Conservation (phyloP, 1,284 basidiomycete genomes). For the Volvariella surrecta region DNA sequence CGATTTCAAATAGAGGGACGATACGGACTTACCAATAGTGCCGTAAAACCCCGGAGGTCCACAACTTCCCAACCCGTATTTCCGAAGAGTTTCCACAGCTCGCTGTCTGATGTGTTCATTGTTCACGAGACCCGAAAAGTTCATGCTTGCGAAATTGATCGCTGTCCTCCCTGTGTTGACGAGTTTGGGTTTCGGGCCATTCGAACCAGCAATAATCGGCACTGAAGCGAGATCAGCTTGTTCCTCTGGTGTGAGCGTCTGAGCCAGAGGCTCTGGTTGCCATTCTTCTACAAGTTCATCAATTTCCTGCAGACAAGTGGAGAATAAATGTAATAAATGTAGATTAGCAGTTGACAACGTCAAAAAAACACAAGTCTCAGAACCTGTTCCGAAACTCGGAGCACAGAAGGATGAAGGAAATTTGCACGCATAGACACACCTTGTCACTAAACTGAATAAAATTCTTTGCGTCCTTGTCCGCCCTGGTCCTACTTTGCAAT, state of each 20-base stretch:
- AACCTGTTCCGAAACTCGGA: slow-evolving; percentile 1
- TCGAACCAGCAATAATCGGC: slow-evolving; percentile 76
- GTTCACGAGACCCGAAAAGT: slow-evolving; percentile 88
- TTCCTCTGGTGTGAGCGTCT: slow-evolving; percentile 53
- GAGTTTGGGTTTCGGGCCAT: slow-evolving; percentile 79
- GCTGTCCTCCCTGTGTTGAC: slow-evolving; percentile 71
- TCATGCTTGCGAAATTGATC: slow-evolving; percentile 85
- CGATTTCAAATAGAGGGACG: not conserved
- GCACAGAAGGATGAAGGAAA: not conserved
- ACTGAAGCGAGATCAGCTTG: slow-evolving; percentile 65
- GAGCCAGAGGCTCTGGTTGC: slow-evolving; percentile 80
- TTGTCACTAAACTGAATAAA: slow-evolving; percentile 90
- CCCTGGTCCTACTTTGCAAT: slow-evolving; percentile 82
- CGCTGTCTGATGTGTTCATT: slow-evolving; percentile 84
- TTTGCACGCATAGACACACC: slow-evolving; percentile 35
- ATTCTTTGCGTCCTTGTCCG: slow-evolving; percentile 79
- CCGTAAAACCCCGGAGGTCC: slow-evolving; percentile 98
- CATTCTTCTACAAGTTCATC: slow-evolving; percentile 96
- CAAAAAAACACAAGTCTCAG: slow-evolving; percentile 4
- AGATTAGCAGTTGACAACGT: not conserved
- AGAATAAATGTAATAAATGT: not conserved
- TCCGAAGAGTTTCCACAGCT: slow-evolving; percentile 80
- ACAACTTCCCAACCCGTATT: slow-evolving; percentile 94
- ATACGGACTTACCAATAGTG: slow-evolving; percentile 59
- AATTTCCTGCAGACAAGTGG: slow-evolving; percentile 67